Conservation (phyloP, 352 stramenopile genomes). For the Globisporangium takayamanum region DNA sequence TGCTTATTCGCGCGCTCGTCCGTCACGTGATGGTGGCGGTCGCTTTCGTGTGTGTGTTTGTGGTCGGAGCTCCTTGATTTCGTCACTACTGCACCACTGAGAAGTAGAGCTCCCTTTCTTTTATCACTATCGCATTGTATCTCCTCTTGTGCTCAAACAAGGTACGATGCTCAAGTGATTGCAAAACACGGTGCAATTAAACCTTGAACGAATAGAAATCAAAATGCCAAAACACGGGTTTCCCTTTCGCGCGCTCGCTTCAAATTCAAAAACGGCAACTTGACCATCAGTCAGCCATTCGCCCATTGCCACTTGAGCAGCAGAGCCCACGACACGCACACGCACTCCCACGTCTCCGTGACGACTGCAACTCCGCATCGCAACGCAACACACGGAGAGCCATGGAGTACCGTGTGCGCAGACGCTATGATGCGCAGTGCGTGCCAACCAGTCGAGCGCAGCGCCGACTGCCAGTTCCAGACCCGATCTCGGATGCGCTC, state of each 20-base stretch:
- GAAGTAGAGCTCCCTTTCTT: background rate
- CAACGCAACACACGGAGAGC: background rate
- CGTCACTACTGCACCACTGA: background rate
- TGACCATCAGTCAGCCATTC: background rate
- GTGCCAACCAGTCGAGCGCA: background rate
- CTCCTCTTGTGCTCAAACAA: background rate
- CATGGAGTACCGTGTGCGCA: slow-evolving; percentile 45
- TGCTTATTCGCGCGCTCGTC: slow-evolving; percentile 18
- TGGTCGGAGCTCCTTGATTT: background rate
- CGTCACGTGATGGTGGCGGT: background rate
- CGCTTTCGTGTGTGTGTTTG: background rate
- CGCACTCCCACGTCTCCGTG: background rate
- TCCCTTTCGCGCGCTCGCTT: slow-evolving; percentile 15
- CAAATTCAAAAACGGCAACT: slow-evolving; percentile 14
- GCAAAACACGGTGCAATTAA: background rate
- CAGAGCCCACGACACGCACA: background rate
- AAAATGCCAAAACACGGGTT: slow-evolving; percentile 9
- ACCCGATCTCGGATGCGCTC: slow-evolving; percentile 29
- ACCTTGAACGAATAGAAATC: no score
- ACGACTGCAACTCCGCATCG: background rate
- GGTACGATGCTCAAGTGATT: background rate
- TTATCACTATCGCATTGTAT: background rate
- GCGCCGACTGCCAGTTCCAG: no score
- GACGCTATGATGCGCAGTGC: slow-evolving; percentile 20
- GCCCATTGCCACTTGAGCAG: background rate